Base-by-base conservation (phyloP, 129 eudicot species). In the Pittosporum tobira region DNA sequence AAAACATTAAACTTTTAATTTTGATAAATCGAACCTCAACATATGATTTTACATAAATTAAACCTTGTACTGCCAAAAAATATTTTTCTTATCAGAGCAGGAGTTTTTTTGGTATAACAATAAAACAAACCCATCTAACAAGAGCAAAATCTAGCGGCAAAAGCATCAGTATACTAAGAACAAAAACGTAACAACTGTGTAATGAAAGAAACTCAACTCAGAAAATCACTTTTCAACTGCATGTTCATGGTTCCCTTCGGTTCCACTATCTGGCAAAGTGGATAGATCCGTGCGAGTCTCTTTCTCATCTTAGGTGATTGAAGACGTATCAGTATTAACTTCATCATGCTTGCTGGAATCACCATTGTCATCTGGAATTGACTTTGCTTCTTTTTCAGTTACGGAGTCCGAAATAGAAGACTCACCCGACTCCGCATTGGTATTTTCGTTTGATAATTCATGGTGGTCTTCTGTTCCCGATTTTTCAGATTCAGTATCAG, bases 301-400 rank as follows among this genome's bases (percentile, higher is more conserved):
- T 62, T 75, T 84, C 61, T 64, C 80, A 16, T 74, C 78, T 72
- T 68, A 69, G 7, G 80, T 72, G 72, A 66, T 42, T 46, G 61
- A 45, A 45, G 49, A 25, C 26, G 18, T 20, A 22, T 23, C 34
- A 4, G 21, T 7, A n/a, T 47, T 50, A 50, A 2, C 72, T 64
- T 63, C 51, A 18, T 69, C 65, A 14, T 69, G 42, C 4, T 70
- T 66, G 3, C 7, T 26, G 20, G 5, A 9, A 59, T 68, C 66
- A 30, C 63, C 28, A 44, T 31, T 46, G 42, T 51, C 69, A 59
- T 56, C 64, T 23, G 67, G 59, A 31, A 47, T 47, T 59, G 73
- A 38, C 29, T 67, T 51, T 9, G 56, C 64, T 38, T 71, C 79
- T 19, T 71, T 62, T 61, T 63, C 65, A 22, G 48, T 49, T 42